Percentiles rank a stretch among this genome's conserved stretches.
These are phyloP conservation scores for Schrenkiella parvula DNA, from an alignment of 345 rosid genomes.

Conservation along the genomic window DNA sequence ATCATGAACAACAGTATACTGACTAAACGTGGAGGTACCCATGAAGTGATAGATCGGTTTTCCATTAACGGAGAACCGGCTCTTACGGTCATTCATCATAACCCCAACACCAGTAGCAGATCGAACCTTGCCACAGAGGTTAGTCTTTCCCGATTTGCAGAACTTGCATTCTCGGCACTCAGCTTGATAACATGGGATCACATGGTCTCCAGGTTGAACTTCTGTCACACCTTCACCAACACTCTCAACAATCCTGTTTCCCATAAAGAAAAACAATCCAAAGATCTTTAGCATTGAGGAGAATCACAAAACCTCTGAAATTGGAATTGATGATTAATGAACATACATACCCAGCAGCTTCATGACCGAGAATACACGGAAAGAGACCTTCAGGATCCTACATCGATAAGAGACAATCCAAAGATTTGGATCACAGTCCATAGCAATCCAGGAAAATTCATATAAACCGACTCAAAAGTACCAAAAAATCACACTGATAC, in stretches of 20 bases:
- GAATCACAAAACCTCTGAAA: background rate
- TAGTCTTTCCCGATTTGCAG: constrained; percentile 96
- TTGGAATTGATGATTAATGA: background rate
- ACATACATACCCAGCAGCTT: constrained; percentile 82
- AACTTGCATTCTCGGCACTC: constrained; percentile 97
- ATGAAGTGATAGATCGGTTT: constrained; percentile 91
- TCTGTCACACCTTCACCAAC: constrained; percentile 96
- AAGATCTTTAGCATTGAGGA: background rate
- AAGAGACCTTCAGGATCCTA: constrained; percentile 97
- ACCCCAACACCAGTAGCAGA: constrained; percentile 92
- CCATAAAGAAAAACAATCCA: background rate
- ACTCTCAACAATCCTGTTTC: constrained; percentile 79
- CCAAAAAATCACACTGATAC: background rate
- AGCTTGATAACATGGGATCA: constrained; percentile 98
- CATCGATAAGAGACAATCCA: constrained; percentile 14
- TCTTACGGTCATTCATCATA: constrained; percentile 87
- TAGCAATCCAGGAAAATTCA: background rate
- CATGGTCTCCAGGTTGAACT: constrained; percentile 93
- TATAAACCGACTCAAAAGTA: background rate
- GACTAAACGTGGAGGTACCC: constrained; percentile 99
- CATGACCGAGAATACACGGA: constrained; percentile 97
- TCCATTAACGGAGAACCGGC: constrained; percentile 85
- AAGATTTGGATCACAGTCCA: background rate
- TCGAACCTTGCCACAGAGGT: constrained; percentile 93
- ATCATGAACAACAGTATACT: constrained; percentile 95